Evolutionary conservation across 768 basidiomycete genomes (phyloP), one percentile per base, ranked within the genome.

Genomic region (Mycena metata): DNA sequence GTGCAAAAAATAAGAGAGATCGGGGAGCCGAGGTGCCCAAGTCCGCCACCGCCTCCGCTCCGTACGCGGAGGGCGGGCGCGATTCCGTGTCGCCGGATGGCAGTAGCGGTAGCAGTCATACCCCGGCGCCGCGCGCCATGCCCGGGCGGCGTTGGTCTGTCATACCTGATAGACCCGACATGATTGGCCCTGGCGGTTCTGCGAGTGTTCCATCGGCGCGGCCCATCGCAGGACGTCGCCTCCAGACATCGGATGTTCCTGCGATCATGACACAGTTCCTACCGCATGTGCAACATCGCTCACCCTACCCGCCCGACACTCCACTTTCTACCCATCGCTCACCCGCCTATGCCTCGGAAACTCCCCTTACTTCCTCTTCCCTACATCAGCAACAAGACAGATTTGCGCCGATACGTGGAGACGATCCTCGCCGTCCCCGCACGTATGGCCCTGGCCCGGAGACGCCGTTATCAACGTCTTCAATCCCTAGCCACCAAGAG

Each of bases 1-100:
- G 51, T n/a, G 23, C 81, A 3, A 79, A 75, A 26, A 78, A 80
- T 60, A 89, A 89, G 62, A 84, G 88, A 33, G 86, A 86, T 47
- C 82, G 86, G 43, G 85, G 85, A 54, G 78, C 83, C 3, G 85
- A 87, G 64, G 82, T 80, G 66, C 79, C 83, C 2, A 70, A 70
- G 45, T 62, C 67, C 47, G 41, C 58, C 8, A 23, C 64, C 15
- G 41, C 62, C 33, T 78, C 62, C 33, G 79, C 81, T 58, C 60
- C 81, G 5, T 74, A 80, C 36, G 66, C 75, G 21, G 66, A 72
- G 13, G 35, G 59, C 33, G 46, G 54, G 19, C 59, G 17, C 47
- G 36, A 15, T 50, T 59, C 16, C 42, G 39, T 46, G 43, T 42
- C 66, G 62, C 45, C 59, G 33, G 15, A 3, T 26, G 47, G 35